Evolutionary conservation across 2,329 filamentous ascomycete genomes (phyloP).

Genomic region (Penicillium sp.): DNA sequence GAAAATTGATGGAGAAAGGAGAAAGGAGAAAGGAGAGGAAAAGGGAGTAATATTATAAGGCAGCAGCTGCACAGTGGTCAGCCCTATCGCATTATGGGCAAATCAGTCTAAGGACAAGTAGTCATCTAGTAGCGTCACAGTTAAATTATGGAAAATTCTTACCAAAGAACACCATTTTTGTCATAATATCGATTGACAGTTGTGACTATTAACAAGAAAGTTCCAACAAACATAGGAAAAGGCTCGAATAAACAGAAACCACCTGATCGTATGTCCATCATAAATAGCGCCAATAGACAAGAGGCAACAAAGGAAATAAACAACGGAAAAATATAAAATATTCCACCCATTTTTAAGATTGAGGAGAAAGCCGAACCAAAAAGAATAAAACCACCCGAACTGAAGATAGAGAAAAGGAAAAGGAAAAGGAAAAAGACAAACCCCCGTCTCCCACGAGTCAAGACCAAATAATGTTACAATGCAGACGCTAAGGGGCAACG

Average conservation of each 20-base stretch:
- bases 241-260: slow-evolving; percentile 9
- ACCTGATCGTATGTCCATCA: slow-evolving; percentile 19
- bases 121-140: too few relatives aligned
- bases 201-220: slow-evolving; percentile 28
- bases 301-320: slow-evolving; percentile 13
- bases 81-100: too few relatives aligned
- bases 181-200: slow-evolving; percentile 12
- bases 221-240: slow-evolving; percentile 25
- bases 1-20: too few relatives aligned
- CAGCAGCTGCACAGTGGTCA: too few relatives aligned
- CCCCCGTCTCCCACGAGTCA: slow-evolving; percentile 12
- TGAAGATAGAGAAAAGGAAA: slow-evolving; percentile 15
- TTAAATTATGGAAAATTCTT: neutral
- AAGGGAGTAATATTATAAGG: too few relatives aligned
- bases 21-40: too few relatives aligned
- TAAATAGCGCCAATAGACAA: slow-evolving; percentile 16
- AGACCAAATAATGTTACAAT: slow-evolving; percentile 31
- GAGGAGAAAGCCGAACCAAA: slow-evolving; percentile 6
- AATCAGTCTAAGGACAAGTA: too few relatives aligned
- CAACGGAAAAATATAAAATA: neutral
- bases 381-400: slow-evolving; percentile 13
- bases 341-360: slow-evolving; percentile 19
- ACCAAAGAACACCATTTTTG: neutral
- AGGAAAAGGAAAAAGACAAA: slow-evolving; percentile 12
- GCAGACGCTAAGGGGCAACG: slow-evolving; percentile 35